Base-by-base conservation (phyloP, 208 protist genomes). In the Leishmania aethiopica region DNA sequence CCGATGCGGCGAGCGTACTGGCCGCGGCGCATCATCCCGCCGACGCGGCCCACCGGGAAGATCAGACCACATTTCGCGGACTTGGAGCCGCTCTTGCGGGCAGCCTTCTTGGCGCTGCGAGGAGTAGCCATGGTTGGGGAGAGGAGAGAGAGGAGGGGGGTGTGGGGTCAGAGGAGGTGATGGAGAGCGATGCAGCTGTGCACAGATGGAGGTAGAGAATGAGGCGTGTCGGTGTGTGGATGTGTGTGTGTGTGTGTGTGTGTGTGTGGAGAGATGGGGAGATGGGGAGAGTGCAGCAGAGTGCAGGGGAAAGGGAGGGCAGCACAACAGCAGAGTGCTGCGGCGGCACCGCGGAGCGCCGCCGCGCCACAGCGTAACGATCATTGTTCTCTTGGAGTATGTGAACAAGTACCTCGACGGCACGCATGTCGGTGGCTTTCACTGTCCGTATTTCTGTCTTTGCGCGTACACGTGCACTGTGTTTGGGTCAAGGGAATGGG, bases 11-110 rank as follows among this genome's bases (percentile, higher is more conserved):
- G 85, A 59, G 98, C 98, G 91, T 99, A 99, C 89, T 97, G 90
- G 76, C 99, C 99, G 73, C 99, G 90, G 85, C 96, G 93, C 74
- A 99, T 90, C 82, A 98, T 88, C 75, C 97, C 93, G 89, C 99
- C 98, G 53, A 99, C 92, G 91, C 99, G 97, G 85, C 99, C 99
- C 47, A 99, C 99, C 70, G 99, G 99, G 95, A 99, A 99, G 91
- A 99, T 97, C 59, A 99, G 98, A 55, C 98, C 98, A 22, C 99
- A 99, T 90, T 97, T 97, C 49, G 89, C 90, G 80, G 98, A 99
- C 83, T 96, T 94, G 59, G 96, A 93, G 57, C 83, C 70, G 75
- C 81, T 76, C 93, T 98, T 94, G 86, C 85, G 89, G 77, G 89
- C 86, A 49, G 89, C 87, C 92, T 96, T 94, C 90, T 96, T 96